phyloP scores from a whole-genome alignment of 441 rosid species.

The Aquilaria agallochum region DNA sequence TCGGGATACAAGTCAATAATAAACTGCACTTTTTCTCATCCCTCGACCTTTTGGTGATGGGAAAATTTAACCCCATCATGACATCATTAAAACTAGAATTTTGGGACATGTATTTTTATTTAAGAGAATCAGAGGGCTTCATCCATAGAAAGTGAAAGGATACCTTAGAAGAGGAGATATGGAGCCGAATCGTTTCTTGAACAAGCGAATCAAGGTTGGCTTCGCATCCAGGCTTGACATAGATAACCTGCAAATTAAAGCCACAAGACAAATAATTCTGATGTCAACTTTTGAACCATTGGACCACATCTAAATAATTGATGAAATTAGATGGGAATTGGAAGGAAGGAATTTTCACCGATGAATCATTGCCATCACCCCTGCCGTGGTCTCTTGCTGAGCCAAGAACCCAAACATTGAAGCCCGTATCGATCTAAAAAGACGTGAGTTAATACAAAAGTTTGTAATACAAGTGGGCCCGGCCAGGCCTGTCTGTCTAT shows the following conservation, averaged over 20 bases:
- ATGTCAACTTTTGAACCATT: neutral
- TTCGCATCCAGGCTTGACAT: constrained; percentile 72
- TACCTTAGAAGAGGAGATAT: constrained; percentile 45
- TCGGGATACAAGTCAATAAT: neutral
- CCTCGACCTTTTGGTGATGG: neutral
- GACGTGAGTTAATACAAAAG: neutral
- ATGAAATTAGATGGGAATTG: neutral
- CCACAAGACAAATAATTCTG: neutral
- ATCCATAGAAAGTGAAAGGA: neutral
- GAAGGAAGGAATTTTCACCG: constrained; percentile 29
- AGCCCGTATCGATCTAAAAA: constrained; percentile 61
- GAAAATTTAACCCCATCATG: neutral
- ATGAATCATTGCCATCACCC: constrained; percentile 75
- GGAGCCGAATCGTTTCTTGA: constrained; percentile 69
- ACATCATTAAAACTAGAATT: neutral
- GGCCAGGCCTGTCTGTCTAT: no score
- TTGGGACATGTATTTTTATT: neutral
- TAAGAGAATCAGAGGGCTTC: neutral
- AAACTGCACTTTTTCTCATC: no score
- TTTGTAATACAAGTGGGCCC: neutral
- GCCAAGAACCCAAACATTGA: constrained; percentile 70
- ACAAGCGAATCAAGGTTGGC: constrained; percentile 72
- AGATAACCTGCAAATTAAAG: constrained; percentile 54
- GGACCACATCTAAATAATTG: neutral
- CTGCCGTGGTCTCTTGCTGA: constrained; percentile 29